A percentile compares a stretch with the other conserved stretches of the same genome.
Evolutionary conservation across 768 basidiomycete genomes (phyloP).

Genomic region (Phlebiopsis flavidoalba): DNA sequence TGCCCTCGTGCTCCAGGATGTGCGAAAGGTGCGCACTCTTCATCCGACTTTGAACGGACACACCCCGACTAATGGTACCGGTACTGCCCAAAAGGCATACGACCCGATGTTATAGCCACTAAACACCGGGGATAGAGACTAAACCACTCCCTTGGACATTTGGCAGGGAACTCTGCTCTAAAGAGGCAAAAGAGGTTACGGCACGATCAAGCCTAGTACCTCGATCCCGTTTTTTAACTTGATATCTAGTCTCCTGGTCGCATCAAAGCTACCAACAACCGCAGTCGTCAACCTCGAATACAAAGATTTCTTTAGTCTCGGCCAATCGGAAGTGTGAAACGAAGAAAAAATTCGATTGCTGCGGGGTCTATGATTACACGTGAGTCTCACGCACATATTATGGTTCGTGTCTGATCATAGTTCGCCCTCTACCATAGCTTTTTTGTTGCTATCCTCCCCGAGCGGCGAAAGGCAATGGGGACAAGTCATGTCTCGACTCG

Average conservation of each 20-base stretch:
- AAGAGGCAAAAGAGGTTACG: constrained; percentile 36
- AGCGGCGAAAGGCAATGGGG: constrained; percentile 52
- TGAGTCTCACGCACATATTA: constrained; percentile 13
- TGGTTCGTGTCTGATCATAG: not conserved
- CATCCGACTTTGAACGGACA: not conserved
- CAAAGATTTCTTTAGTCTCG: constrained; percentile 52
- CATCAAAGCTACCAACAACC: constrained; percentile 9
- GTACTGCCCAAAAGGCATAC: constrained; percentile 41
- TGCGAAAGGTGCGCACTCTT: constrained; percentile 35
- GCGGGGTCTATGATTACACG: constrained; percentile 69
- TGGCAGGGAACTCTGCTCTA: constrained; percentile 51
- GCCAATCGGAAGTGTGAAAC: constrained; percentile 23
- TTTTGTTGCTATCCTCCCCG: constrained; percentile 67
- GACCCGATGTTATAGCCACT: constrained; percentile 51
- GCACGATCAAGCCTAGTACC: constrained; percentile 7
- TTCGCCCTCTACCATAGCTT: constrained; percentile 35
- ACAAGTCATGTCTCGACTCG: constrained; percentile 44
- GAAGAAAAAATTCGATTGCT: constrained; percentile 44
- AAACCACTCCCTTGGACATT: constrained; percentile 52
- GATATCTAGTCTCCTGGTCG: not conserved
- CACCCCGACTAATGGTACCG: not conserved
- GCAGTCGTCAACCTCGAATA: constrained; percentile 35
- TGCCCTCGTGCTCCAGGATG: constrained; percentile 56
- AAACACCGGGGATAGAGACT: constrained; percentile 42
- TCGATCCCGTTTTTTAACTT: not conserved